Conservation (phyloP, 2,329 filamentous ascomycete genomes). For the Xylaria arbuscula region DNA sequence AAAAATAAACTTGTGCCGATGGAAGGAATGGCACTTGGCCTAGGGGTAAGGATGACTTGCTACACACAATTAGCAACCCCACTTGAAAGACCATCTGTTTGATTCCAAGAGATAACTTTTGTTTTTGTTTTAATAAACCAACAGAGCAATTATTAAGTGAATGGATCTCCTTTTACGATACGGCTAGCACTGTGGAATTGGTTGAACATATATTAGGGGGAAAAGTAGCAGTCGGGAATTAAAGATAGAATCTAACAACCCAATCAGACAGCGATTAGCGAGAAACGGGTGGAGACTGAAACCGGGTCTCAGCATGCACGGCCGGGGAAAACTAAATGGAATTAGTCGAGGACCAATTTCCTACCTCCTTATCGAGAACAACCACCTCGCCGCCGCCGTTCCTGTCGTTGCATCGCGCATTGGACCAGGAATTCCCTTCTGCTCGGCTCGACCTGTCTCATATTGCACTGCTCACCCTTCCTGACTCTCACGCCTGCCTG, state of each 20-base stretch:
- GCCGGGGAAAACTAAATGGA: slow-evolving; percentile 32
- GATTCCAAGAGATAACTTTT: too few species aligned
- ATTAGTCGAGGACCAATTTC: slow-evolving; percentile 29
- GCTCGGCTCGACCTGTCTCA: neutral
- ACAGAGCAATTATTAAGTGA: too few species aligned
- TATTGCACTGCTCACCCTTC: neutral
- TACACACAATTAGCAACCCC: too few species aligned
- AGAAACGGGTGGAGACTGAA: slow-evolving; percentile 9
- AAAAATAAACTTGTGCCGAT: too few species aligned
- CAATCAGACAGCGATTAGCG: slow-evolving; percentile 20
- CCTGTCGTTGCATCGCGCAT: neutral
- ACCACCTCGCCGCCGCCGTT: neutral
- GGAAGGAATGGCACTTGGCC: too few species aligned
- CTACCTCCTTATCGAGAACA: slow-evolving; percentile 32
- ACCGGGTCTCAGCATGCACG: slow-evolving; percentile 18
- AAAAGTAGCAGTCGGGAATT: neutral
- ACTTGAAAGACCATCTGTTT: too few species aligned
- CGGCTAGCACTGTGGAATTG: too few species aligned
- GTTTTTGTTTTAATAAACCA: too few species aligned
- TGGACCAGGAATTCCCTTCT: neutral
- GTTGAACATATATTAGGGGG: too few species aligned
- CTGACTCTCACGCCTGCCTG: slow-evolving; percentile 1
- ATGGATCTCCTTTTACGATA: too few species aligned
- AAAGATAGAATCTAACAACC: neutral
- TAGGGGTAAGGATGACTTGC: too few species aligned